These are phyloP conservation scores for Podospora anserina DNA, from an alignment of 495 filamentous ascomycete genomes.

Conservation along the genomic window DNA sequence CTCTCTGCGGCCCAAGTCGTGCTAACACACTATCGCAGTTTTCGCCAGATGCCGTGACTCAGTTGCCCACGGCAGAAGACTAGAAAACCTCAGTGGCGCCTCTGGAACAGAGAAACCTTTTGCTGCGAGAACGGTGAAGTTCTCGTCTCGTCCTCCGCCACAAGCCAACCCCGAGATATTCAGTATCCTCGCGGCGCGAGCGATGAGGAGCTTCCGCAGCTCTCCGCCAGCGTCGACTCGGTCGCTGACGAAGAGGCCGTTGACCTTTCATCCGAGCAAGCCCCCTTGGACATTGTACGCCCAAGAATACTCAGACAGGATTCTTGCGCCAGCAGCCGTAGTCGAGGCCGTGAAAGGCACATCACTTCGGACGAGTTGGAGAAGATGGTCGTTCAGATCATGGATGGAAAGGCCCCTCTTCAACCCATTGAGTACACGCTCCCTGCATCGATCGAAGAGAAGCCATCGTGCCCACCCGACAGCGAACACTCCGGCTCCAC, in stretches of 20 bases:
- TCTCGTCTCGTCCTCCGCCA: slow-evolving; percentile 38
- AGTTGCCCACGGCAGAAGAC: slow-evolving; percentile 84
- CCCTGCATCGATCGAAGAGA: slow-evolving; percentile 14
- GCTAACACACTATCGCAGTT: slow-evolving; percentile 52
- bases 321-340: slow-evolving; percentile 55
- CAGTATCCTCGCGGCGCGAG: slow-evolving; percentile 25
- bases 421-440: slow-evolving; percentile 46
- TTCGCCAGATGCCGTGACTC: slow-evolving; percentile 95
- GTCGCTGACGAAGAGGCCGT: slow-evolving; percentile 71
- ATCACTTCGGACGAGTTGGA: slow-evolving; percentile 83
- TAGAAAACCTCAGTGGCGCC: slow-evolving; percentile 96
- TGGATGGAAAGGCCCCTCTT: slow-evolving; percentile 74
- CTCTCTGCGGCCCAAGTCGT: slow-evolving; percentile 7
- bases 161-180: slow-evolving; percentile 47
- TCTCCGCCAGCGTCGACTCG: slow-evolving; percentile 91
- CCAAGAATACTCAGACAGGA: slow-evolving; percentile 57
- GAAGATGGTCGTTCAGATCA: slow-evolving; percentile 81
- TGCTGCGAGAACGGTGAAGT: slow-evolving; percentile 66
- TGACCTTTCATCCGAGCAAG: slow-evolving; percentile 59
- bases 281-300: slow-evolving; percentile 54
- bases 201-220: slow-evolving; percentile 64
- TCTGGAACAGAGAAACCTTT: slow-evolving; percentile 96
- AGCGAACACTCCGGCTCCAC: slow-evolving; percentile 37
- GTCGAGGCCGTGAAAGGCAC: slow-evolving; percentile 77
- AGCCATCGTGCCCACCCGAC: slow-evolving; percentile 28